A percentile compares a stretch with the other conserved stretches of the same genome.
Conservation (phyloP, 805 yeast genomes). For the Pachysolen tannophilus region DNA sequence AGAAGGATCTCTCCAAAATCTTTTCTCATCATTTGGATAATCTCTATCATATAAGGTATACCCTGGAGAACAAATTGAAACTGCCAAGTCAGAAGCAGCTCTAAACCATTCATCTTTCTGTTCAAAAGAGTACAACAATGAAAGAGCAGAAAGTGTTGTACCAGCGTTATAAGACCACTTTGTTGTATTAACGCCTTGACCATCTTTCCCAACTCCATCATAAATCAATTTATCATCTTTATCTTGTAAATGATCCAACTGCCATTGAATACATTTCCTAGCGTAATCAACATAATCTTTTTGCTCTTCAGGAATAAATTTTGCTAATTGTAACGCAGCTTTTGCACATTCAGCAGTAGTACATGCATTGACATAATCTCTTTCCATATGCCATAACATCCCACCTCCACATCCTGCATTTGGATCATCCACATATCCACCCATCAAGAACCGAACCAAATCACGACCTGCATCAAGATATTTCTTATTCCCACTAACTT, state of each 20-base stretch:
- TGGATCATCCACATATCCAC: slow-evolving; percentile 48
- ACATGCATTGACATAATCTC: slow-evolving; percentile 54
- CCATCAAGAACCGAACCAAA: slow-evolving; percentile 52
- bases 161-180: slow-evolving; percentile 69
- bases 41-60: slow-evolving; percentile 58
- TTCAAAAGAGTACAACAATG: slow-evolving; percentile 42
- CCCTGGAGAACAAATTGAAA: slow-evolving; percentile 50
- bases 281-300: slow-evolving; percentile 47
- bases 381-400: slow-evolving; percentile 56
- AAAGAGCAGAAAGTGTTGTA: slow-evolving; percentile 48
- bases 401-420: slow-evolving; percentile 46
- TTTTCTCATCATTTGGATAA: slow-evolving; percentile 35
- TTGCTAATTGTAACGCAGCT: slow-evolving; percentile 49
- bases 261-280: slow-evolving; percentile 52
- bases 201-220: slow-evolving; percentile 51
- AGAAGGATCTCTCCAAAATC: slow-evolving; percentile 60
- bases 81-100: slow-evolving; percentile 40
- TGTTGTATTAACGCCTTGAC: slow-evolving; percentile 34
- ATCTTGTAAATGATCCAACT: slow-evolving; percentile 43
- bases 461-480: slow-evolving; percentile 51
- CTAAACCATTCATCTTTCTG: slow-evolving; percentile 41
- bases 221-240: slow-evolving; percentile 43
- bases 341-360: slow-evolving; percentile 63
- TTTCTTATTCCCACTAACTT: slow-evolving; percentile 49
- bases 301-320: slow-evolving; percentile 40